A percentile compares a stretch with the other conserved stretches of the same genome.
Conservation (phyloP, 345 rosid genomes). For the Citrus maxima region DNA sequence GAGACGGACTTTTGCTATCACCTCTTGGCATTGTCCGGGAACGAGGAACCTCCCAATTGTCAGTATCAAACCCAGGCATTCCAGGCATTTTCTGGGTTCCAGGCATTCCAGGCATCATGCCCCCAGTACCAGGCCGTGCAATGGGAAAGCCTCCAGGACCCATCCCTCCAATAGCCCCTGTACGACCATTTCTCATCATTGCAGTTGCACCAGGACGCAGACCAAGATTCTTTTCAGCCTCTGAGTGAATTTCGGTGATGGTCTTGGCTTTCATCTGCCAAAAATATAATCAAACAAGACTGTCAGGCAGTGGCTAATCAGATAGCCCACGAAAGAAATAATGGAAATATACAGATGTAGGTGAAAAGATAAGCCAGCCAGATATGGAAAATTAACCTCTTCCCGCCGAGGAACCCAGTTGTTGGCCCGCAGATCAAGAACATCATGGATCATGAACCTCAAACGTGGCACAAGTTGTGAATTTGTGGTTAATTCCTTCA, state of each 20-base stretch:
- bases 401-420: conserved; percentile 73
- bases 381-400: conserved; percentile 37
- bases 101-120: conserved; percentile 79
- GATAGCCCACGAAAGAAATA: background rate
- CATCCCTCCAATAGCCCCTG: conserved; percentile 32
- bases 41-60: conserved; percentile 61
- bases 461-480: conserved; percentile 57
- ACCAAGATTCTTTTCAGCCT: conserved; percentile 89
- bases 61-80: conserved; percentile 51
- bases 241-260: conserved; percentile 81
- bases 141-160: conserved; percentile 41
- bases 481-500: conserved; percentile 56
- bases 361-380: background rate
- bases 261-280: conserved; percentile 86
- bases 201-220: conserved; percentile 86
- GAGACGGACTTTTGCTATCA: conserved; percentile 30
- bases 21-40: conserved; percentile 56
- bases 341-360: background rate
- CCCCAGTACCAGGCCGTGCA: conserved; percentile 57
- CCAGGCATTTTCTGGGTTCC: conserved; percentile 75
- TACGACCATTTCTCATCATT: conserved; percentile 51
- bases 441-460: conserved; percentile 76
- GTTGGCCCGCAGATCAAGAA: conserved; percentile 56
- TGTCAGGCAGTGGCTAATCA: background rate
- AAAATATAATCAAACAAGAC: background rate